A percentile compares a stretch with the other conserved stretches of the same genome.
Evolutionary conservation across 2,329 filamentous ascomycete species (phyloP).

Genomic region (Alternaria sp.): DNA sequence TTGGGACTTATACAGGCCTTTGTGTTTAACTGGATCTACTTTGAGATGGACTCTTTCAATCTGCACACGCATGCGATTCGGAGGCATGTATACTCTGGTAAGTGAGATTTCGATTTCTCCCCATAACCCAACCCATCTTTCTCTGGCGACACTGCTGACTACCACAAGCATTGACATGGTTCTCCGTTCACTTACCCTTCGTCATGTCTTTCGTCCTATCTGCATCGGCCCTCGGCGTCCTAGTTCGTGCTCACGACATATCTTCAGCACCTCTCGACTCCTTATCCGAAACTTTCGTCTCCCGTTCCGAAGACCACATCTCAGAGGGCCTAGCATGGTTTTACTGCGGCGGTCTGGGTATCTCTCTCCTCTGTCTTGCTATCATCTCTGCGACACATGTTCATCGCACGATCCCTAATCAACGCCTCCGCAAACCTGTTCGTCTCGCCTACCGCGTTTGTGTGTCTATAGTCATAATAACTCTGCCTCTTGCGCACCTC

Average conservation of each 20-base stretch:
- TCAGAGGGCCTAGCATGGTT: slow-evolving; percentile 66
- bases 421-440: slow-evolving; percentile 61
- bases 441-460: slow-evolving; percentile 62
- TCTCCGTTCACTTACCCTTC: slow-evolving; percentile 67
- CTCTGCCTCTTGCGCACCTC: slow-evolving; percentile 61
- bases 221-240: slow-evolving; percentile 65
- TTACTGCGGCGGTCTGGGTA: slow-evolving; percentile 69
- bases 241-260: slow-evolving; percentile 68
- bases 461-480: slow-evolving; percentile 63
- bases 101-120: slow-evolving; percentile 12
- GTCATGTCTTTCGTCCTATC: slow-evolving; percentile 70
- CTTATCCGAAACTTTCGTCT: slow-evolving; percentile 62
- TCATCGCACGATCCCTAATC: slow-evolving; percentile 62
- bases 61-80: slow-evolving; percentile 70
- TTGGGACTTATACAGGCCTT: slow-evolving; percentile 67
- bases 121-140: not conserved
- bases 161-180: slow-evolving; percentile 61
- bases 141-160: not conserved
- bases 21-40: slow-evolving; percentile 70
- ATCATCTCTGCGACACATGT: slow-evolving; percentile 65
- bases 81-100: slow-evolving; percentile 57
- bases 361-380: slow-evolving; percentile 64
- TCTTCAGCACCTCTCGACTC: slow-evolving; percentile 57
- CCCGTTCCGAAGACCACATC: slow-evolving; percentile 62
- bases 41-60: slow-evolving; percentile 68